Evolutionary conservation across 1,139 yeast species (phyloP), one percentile per base, ranked within the genome.

Genomic region (Pichia sp.): DNA sequence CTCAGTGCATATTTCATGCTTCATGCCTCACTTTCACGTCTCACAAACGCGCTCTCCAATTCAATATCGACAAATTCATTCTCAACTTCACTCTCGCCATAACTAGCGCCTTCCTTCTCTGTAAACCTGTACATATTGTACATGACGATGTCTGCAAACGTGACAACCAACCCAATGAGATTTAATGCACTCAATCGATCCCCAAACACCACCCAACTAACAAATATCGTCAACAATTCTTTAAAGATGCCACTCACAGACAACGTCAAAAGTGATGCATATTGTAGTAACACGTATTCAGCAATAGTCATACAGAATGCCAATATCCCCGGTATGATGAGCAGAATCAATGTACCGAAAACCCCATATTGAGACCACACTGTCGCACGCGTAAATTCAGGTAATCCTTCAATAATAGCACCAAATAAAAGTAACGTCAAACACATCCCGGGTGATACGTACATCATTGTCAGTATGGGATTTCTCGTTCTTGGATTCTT

Each of bases 171-270:
- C 2, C 98, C 98, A n/a, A 82, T 40, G 40, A 75, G 62, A 57
- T 91, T 91, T 40, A 85, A 59, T 23, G 69, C 52, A 27, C 81
- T 74, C 35, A 91, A 66, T 27, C 62, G 59, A 58, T 91, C 98
- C 27, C 85, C 82, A 58, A 86, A 84, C 12, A 86, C 68, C 6
- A 85, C 43, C 38, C 81, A 68, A 19, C 94, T 78, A 2, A 81
- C 66, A 23, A 77, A 55, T 30, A 91, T 85, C 0, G 97, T 91
- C 35, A 88, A 64, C 8, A 91, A 66, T 57, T 91, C 98, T 56
- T 91, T 91, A 53, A 88, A 83, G 22, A 91, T 84, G 2, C 98
- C 98, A 0, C 94, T 95, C 25, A 91, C 76, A 5, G 93, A 79
- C 27, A 91, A 63, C 1, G 98, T 88, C 27, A 87, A 68, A 12